Evolutionary conservation across 495 filamentous ascomycete species (phyloP).

Genomic region (Amniculicola lignicola): DNA sequence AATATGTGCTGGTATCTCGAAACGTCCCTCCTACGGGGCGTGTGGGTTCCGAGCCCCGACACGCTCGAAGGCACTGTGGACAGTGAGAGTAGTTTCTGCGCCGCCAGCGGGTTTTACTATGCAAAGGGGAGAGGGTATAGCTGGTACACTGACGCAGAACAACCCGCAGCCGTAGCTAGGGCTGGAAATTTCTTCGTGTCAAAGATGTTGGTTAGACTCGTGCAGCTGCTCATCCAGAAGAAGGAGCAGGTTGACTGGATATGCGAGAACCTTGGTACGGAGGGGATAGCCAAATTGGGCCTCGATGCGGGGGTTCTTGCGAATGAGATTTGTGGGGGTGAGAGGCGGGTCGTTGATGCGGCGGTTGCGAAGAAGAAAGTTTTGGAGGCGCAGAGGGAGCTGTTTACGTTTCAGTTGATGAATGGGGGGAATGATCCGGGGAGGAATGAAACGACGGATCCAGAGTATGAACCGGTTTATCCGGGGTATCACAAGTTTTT

Average conservation of each 20-base stretch:
- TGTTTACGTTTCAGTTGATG: neutral
- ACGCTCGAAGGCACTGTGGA: neutral
- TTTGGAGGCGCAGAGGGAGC: slow-evolving; percentile 1
- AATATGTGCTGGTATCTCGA: slow-evolving; percentile 9
- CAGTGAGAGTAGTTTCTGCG: slow-evolving; percentile 6
- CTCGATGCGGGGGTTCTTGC: neutral
- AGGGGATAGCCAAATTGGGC: neutral
- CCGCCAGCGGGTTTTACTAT: slow-evolving; percentile 4
- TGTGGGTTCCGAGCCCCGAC: neutral
- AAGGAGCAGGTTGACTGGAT: neutral
- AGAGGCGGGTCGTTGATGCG: neutral
- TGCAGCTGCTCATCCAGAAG: neutral
- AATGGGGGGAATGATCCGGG: slow-evolving; percentile 1
- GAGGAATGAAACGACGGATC: too few relatives aligned
- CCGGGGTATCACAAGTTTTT: neutral
- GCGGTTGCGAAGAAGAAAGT: neutral
- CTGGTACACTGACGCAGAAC: slow-evolving; percentile 1
- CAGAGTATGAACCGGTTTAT: too few relatives aligned
- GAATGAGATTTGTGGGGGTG: slow-evolving; percentile 2
- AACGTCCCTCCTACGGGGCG: neutral
- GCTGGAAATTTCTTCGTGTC: neutral
- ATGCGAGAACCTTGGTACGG: slow-evolving; percentile 1
- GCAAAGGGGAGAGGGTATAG: neutral
- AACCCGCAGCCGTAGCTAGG: neutral
- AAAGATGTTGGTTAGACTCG: neutral